Evolutionary conservation across 2,329 filamentous ascomycete genomes (phyloP).

Genomic region (Xylaria sp.): DNA sequence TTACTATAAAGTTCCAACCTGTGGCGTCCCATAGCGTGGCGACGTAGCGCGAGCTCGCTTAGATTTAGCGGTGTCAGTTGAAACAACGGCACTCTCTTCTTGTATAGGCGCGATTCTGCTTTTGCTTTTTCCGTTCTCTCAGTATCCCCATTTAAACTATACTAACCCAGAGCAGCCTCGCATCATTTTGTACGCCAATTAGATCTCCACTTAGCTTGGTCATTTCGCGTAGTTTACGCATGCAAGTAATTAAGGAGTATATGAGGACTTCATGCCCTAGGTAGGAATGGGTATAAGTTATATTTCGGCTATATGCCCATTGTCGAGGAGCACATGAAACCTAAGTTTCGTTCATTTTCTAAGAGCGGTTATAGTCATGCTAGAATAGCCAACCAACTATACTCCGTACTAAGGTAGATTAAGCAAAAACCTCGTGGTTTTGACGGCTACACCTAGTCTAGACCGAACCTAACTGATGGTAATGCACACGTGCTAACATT

Average conservation of each 20-base stretch:
- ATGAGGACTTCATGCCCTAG: background rate
- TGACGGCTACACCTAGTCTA: background rate
- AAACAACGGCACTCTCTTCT: slow-evolving; percentile 23
- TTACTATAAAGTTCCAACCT: too few relatives aligned
- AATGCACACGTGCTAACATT: slow-evolving; percentile 9
- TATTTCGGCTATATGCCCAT: too few relatives aligned
- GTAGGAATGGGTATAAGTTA: background rate
- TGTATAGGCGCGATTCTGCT: background rate
- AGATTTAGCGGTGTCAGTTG: slow-evolving; percentile 28
- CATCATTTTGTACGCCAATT: background rate
- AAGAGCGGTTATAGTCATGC: background rate
- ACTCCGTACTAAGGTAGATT: background rate
- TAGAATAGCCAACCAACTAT: background rate
- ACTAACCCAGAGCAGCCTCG: slow-evolving; percentile 1
- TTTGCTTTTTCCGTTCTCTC: slow-evolving; percentile 21
- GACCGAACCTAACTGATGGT: background rate
- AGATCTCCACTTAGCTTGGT: background rate
- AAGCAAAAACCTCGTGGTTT: background rate
- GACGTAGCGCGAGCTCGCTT: slow-evolving; percentile 21
- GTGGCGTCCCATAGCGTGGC: too few relatives aligned
- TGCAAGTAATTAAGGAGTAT: background rate
- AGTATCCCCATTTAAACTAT: background rate
- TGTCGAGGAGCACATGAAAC: background rate
- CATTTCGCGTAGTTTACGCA: background rate
- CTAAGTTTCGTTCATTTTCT: background rate